Evolutionary conservation across 164 flowering plant genomes (phyloP), one percentile per base, ranked within the genome.

Genomic region (Stephania yunnanensis): DNA sequence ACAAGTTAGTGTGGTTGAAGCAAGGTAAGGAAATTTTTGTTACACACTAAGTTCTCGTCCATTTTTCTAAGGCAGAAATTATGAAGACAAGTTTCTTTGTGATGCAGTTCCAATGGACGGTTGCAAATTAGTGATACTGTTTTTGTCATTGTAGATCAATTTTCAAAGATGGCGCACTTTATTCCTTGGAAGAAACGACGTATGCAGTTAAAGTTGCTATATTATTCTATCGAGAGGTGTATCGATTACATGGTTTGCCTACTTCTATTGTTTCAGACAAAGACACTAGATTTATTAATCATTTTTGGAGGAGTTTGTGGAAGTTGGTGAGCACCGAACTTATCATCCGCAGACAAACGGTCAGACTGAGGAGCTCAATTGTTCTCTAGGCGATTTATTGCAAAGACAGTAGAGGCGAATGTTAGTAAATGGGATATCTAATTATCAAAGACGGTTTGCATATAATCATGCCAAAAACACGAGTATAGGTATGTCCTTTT

Each of bases 221-320:
- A 17, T 20, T 67, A 5, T 67, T 67, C 44, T 67, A 25, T 29
- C 44, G 44, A 5, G 44, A 67, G 70, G 44, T 67, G 11, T 30
- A 25, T 3, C 44, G 44, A 12, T 11, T 67, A 1, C 25, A 67
- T 67, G 25, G 70, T 13, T 15, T 29, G 7, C 70, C 44, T 20
- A 7, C 13, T 2, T 67, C 30, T 3, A 67, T 67, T 67, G 15
- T 36, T 17, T 67, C 29, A 20, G 11, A 67, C 7, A 67, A 36
- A 36, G 69, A 67, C 29, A 29, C 6, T 15, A 13, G 25, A 10
- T 67, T 67, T 67, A 67, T 31, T 12, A 31, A 8, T 13, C 42
- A 67, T 29, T 67, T 67, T 67, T 67, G 69, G 69, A 67, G 11
- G 69, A 66, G 7, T n/a, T 29, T 67, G 13, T 67, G 42, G 11